Base-by-base conservation (phyloP, 2,329 filamentous ascomycete genomes). In the Trichoderma asperellum region DNA sequence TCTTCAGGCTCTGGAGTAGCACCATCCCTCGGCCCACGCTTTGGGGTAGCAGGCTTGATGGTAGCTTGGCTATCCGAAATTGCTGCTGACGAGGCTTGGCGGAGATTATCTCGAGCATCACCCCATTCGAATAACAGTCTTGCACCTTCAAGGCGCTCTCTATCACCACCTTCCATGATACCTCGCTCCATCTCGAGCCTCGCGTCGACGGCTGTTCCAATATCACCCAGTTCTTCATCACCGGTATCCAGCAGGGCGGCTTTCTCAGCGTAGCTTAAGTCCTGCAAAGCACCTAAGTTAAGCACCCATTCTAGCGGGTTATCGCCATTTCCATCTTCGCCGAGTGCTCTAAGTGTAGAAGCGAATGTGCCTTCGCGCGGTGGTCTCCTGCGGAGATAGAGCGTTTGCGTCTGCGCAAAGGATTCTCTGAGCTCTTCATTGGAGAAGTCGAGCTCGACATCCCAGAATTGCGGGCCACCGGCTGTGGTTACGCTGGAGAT, bases 291-390 rank as follows among this genome's bases (percentile, higher is more conserved):
- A 72, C 86, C 83, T 0, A 93, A 84, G 1, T 83, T 80, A 76
- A 97, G 93, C 1, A 97, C 77, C 91, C 92, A 95, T 71, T 91
- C 88, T 75, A 95, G 87, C 0, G 92, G 83, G 4, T 81, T 76
- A 10, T 76, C 70, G 21, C 74, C 74, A 40, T 77, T 75, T 5
- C 74, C 72, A 37, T 75, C 76, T 71, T 72, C 79, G 68, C 91
- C 92, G 34, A 96, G 84, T 0, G 92, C 92, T 2, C 90, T 86
- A 16, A 97, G 84, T 0, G 93, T 93, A 0, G 92, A 89, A 5
- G 87, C 85, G 77, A 97, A 97, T 10, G 88, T 85, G 8, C 85
- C 86, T 73, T 92, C 91, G 72, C 88, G 87, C 52, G 89, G 85
- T 16, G 90, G 87, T 67, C 93, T 88, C 18, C 91, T 86, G 21